phyloP scores from a whole-genome alignment of 768 basidiomycete genomes.

The Fibroporia radiculosa region DNA sequence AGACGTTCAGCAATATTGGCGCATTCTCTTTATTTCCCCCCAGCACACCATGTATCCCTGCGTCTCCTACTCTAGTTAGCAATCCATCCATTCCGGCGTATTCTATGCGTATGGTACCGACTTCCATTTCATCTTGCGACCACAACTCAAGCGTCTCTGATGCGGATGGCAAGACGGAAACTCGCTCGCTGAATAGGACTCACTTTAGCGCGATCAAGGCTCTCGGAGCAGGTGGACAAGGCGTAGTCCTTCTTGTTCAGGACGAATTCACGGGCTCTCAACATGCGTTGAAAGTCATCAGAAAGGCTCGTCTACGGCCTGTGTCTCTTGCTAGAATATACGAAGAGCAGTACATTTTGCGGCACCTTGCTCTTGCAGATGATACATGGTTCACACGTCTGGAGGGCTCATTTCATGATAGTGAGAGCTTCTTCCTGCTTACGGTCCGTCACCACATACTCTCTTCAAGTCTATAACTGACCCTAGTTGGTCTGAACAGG shows the following conservation, averaged over 20 bases:
- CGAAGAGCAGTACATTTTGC: slow-evolving; percentile 12
- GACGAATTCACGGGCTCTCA: slow-evolving; percentile 10
- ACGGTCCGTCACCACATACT: slow-evolving; percentile 3
- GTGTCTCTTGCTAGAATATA: slow-evolving; percentile 27
- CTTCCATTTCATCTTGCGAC: background rate
- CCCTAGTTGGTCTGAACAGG: no score
- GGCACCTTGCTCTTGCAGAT: background rate
- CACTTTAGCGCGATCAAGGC: slow-evolving; percentile 16
- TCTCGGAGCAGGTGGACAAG: slow-evolving; percentile 17
- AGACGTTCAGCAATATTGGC: no score
- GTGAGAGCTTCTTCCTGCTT: slow-evolving; percentile 16
- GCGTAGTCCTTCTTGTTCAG: slow-evolving; percentile 18
- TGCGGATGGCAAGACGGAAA: slow-evolving; percentile 76
- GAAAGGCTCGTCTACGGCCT: slow-evolving; percentile 92
- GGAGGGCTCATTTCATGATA: slow-evolving; percentile 14
- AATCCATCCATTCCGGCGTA: background rate
- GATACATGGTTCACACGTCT: slow-evolving; percentile 7
- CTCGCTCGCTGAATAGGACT: slow-evolving; percentile 39
- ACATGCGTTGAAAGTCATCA: slow-evolving; percentile 95
- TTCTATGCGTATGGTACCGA: background rate
- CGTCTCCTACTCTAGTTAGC: no score
- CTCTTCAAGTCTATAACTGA: no score
- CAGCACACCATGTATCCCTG: no score
- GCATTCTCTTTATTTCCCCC: no score
- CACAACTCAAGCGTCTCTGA: slow-evolving; percentile 32